Percentiles rank a stretch among this genome's conserved stretches.
These are phyloP conservation scores for Nannochloris sp. DNA, from an alignment of 139 green algal genomes.

Conservation along the genomic window DNA sequence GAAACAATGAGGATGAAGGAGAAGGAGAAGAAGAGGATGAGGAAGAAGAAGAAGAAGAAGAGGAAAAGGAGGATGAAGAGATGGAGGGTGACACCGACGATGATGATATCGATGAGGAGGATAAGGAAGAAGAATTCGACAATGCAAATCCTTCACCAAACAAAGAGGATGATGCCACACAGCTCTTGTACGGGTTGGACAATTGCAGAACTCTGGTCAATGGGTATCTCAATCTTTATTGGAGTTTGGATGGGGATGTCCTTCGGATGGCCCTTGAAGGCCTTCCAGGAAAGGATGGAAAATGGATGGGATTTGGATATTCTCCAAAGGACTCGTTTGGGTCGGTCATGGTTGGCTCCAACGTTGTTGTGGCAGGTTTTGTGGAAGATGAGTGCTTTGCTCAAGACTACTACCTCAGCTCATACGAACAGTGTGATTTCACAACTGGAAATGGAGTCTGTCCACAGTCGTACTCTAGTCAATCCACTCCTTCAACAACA, in stretches of 20 bases:
- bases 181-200: not conserved
- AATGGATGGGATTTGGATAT: conserved; percentile 21
- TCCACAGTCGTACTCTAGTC: not conserved
- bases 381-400: conserved; percentile 15
- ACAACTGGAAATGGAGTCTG: not conserved
- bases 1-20: not conserved
- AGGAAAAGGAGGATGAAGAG: too few species aligned
- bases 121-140: too few species aligned
- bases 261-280: conserved; percentile 11
- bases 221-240: conserved; percentile 17
- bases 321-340: not conserved
- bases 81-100: too few species aligned
- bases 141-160: too few species aligned
- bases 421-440: conserved; percentile 6
- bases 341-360: conserved; percentile 3
- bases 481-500: not conserved
- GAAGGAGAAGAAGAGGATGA: too few species aligned
- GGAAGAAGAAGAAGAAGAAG: too few species aligned
- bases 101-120: too few species aligned
- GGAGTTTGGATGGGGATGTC: conserved; percentile 1
- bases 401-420: conserved; percentile 11
- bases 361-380: conserved; percentile 12
- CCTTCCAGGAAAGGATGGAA: conserved; percentile 6
- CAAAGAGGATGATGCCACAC: too few species aligned
- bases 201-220: conserved; percentile 14